Conservation (phyloP, 352 stramenopile species). For the Phytophthora agathidicida region DNA sequence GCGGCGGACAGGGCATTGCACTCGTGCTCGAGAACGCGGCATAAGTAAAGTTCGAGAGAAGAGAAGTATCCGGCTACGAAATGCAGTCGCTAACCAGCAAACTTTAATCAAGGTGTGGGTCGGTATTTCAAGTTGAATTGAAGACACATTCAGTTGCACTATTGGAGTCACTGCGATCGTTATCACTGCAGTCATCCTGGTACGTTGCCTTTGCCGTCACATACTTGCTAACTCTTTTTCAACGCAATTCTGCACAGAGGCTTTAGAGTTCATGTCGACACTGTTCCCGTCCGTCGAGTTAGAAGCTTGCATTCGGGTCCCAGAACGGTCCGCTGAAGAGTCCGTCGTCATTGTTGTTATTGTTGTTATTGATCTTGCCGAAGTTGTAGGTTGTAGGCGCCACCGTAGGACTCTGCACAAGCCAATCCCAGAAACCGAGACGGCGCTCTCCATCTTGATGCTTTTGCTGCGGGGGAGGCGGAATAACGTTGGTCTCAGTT, state of each 20-base stretch:
- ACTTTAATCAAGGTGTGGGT: too few species aligned
- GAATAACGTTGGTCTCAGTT: conserved; percentile 1
- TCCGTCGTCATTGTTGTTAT: not conserved
- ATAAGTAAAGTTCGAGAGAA: conserved; percentile 35
- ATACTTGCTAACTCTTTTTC: too few species aligned
- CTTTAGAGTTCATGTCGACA: too few species aligned
- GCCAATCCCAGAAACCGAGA: conserved; percentile 5
- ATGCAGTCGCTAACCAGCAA: not conserved
- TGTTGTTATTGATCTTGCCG: conserved; percentile 1
- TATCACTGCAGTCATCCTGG: too few species aligned
- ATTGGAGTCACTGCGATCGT: too few species aligned
- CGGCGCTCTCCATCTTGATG: conserved; percentile 3
- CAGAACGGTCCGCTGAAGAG: conserved; percentile 12
- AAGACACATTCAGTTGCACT: too few species aligned
- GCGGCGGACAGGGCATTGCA: conserved; percentile 98
- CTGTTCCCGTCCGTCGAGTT: too few species aligned
- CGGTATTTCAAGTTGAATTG: too few species aligned
- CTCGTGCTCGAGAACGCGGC: conserved; percentile 94
- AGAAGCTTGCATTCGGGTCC: conserved; percentile 11
- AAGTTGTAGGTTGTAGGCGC: not conserved
- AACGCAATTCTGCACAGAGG: too few species aligned
- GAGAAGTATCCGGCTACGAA: not conserved
- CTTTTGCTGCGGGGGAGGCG: not conserved
- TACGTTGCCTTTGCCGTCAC: too few species aligned
- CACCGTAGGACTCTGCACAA: conserved; percentile 2